Evolutionary conservation across 441 rosid genomes (phyloP).

Genomic region (Erodium texanum): DNA sequence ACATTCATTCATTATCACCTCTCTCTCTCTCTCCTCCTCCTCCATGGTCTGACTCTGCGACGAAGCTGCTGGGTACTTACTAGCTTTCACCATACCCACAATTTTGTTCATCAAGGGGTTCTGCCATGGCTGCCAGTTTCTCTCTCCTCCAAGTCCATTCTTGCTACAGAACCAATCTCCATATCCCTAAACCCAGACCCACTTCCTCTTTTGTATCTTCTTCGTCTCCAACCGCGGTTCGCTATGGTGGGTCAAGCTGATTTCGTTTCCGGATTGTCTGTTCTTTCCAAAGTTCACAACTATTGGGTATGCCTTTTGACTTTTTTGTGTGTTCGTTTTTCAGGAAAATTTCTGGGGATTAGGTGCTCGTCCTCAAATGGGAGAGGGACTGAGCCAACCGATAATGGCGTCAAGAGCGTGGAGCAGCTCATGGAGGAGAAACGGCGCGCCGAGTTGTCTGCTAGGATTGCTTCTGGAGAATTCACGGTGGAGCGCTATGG

Average conservation of each 20-base stretch:
- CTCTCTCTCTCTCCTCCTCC: neutral
- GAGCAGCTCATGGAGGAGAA: constrained; percentile 36
- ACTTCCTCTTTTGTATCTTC: constrained; percentile 11
- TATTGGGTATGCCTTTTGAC: neutral
- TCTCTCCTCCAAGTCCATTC: constrained; percentile 21
- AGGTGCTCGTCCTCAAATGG: constrained; percentile 53
- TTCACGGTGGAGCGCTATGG: constrained; percentile 59
- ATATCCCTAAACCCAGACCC: constrained; percentile 16
- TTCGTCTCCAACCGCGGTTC: neutral
- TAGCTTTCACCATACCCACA: too few relatives aligned
- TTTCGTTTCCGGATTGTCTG: neutral
- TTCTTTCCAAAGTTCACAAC: neutral
- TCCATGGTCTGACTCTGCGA: neutral
- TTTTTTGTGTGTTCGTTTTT: constrained; percentile 4
- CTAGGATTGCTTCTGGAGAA: constrained; percentile 78
- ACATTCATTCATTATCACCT: neutral
- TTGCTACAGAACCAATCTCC: constrained; percentile 16
- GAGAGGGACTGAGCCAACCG: constrained; percentile 36
- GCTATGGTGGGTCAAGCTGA: constrained; percentile 7
- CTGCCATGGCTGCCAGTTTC: constrained; percentile 31
- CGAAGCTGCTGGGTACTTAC: neutral
- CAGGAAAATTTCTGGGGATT: constrained; percentile 29
- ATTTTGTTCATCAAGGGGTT: neutral
- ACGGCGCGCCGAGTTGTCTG: constrained; percentile 67
- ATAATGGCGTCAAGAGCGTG: constrained; percentile 23